These are phyloP conservation scores for Ceratocystiopsis brevicomis DNA, from an alignment of 2,329 filamentous ascomycete genomes.

Conservation along the genomic window DNA sequence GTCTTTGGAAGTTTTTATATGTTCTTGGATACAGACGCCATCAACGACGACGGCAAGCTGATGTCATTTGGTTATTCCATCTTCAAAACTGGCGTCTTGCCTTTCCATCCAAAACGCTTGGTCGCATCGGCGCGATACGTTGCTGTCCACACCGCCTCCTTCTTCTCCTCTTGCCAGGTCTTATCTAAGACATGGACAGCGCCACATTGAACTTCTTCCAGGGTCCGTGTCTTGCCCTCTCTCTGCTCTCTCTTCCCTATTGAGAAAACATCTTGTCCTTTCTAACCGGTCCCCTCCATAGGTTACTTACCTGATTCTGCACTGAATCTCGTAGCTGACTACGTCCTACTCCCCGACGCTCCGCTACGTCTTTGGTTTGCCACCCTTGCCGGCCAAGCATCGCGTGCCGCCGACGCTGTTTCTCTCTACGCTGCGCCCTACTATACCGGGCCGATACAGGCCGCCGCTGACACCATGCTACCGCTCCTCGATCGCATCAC, in stretches of 20 bases:
- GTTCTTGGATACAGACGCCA: too few relatives aligned
- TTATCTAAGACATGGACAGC: conserved; percentile 3
- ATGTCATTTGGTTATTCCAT: too few relatives aligned
- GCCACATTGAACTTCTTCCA: conserved; percentile 1
- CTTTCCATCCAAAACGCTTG: too few relatives aligned
- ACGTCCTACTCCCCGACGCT: conserved; percentile 27
- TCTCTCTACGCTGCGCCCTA: conserved; percentile 24
- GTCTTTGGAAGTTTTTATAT: too few relatives aligned
- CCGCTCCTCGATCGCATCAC: conserved; percentile 19
- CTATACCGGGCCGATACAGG: conserved; percentile 20
- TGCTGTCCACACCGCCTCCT: too few relatives aligned
- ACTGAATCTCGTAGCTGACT: conserved; percentile 27
- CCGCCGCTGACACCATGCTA: not conserved
- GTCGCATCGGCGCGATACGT: too few relatives aligned
- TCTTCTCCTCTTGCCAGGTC: too few relatives aligned
- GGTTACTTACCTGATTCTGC: conserved; percentile 20
- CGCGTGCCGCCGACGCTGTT: conserved; percentile 15
- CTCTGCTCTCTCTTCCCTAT: not conserved
- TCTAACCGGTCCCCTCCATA: not conserved
- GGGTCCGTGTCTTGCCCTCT: not conserved
- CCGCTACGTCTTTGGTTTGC: conserved; percentile 23
- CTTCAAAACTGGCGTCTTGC: too few relatives aligned
- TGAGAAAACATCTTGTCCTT: not conserved
- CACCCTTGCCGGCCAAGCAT: conserved; percentile 15
- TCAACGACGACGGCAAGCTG: too few relatives aligned